A percentile compares a stretch with the other conserved stretches of the same genome.
Conservation (phyloP, 2,329 filamentous ascomycete species). For the Scortechinia acanthostroma region DNA sequence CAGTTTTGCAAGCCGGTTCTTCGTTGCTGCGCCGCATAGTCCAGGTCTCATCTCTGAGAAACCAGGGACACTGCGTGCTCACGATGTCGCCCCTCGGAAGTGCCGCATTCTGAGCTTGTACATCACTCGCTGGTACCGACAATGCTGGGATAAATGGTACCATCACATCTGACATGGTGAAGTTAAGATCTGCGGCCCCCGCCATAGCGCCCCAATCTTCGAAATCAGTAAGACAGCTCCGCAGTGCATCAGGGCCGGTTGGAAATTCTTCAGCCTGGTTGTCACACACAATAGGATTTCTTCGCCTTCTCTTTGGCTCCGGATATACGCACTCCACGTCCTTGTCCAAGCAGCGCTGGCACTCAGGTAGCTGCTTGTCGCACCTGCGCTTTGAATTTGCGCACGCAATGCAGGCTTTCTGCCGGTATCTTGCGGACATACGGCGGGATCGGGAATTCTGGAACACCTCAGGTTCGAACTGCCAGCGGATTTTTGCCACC, state of each 20-base stretch:
- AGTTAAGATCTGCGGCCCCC: neutral
- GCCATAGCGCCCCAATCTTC: neutral
- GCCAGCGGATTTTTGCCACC: no score
- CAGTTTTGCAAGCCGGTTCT: slow-evolving; percentile 5
- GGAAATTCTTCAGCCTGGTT: no score
- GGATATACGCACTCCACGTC: slow-evolving; percentile 5
- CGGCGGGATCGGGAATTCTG: no score
- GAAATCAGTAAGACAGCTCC: no score
- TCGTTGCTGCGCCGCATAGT: slow-evolving; percentile 5
- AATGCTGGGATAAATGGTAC: neutral
- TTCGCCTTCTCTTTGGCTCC: slow-evolving; percentile 5
- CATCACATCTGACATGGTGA: neutral
- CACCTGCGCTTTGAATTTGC: slow-evolving; percentile 5
- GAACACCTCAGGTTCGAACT: no score
- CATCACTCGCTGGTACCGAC: neutral
- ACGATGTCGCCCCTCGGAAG: neutral
- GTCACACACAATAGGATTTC: no score
- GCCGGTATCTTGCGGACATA: no score
- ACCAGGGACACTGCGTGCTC: slow-evolving; percentile 4
- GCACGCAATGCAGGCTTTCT: slow-evolving; percentile 6
- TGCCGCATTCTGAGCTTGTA: neutral
- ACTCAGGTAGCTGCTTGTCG: slow-evolving; percentile 5
- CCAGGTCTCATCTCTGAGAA: slow-evolving; percentile 5
- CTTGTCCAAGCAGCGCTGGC: slow-evolving; percentile 5
- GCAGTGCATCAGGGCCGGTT: no score